These are phyloP conservation scores for Vararia minispora DNA, from an alignment of 768 basidiomycete species.

Conservation along the genomic window DNA sequence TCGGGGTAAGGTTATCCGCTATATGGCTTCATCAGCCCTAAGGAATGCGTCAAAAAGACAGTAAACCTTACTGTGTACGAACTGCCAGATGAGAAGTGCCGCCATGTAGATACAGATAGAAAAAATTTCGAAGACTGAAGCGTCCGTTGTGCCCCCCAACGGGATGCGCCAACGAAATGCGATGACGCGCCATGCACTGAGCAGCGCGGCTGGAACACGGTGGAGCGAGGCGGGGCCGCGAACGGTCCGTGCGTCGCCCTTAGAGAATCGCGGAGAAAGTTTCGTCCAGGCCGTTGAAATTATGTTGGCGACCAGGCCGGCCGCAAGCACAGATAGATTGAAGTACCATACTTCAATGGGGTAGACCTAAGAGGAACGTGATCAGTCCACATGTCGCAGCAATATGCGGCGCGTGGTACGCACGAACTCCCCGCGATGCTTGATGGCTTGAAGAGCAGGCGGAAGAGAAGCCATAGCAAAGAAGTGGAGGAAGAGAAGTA, in stretches of 20 bases:
- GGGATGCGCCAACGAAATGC: slow-evolving; percentile 21
- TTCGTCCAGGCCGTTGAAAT: slow-evolving; percentile 13
- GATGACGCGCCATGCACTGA: slow-evolving; percentile 18
- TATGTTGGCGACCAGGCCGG: slow-evolving; percentile 12
- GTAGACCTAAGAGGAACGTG: slow-evolving; percentile 8
- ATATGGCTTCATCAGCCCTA: neutral
- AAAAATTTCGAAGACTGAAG: slow-evolving; percentile 19
- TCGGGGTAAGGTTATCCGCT: slow-evolving; percentile 9
- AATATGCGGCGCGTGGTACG: neutral
- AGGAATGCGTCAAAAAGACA: neutral
- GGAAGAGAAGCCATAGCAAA: too few species aligned
- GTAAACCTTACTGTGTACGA: slow-evolving; percentile 18
- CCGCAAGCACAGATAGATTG: slow-evolving; percentile 9
- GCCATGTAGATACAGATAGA: slow-evolving; percentile 18
- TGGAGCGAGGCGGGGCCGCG: slow-evolving; percentile 9
- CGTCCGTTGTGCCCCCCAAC: slow-evolving; percentile 9
- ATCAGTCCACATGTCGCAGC: neutral
- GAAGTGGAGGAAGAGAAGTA: too few species aligned
- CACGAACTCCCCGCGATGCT: slow-evolving; percentile 8
- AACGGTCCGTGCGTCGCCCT: neutral
- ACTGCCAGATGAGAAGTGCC: slow-evolving; percentile 20
- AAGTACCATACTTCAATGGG: slow-evolving; percentile 14
- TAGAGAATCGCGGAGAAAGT: slow-evolving; percentile 8
- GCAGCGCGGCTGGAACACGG: slow-evolving; percentile 17
- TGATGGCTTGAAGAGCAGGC: slow-evolving; percentile 7